These are phyloP conservation scores for Sarocladium brachiariae DNA, from an alignment of 2,329 filamentous ascomycete species.

Conservation along the genomic window DNA sequence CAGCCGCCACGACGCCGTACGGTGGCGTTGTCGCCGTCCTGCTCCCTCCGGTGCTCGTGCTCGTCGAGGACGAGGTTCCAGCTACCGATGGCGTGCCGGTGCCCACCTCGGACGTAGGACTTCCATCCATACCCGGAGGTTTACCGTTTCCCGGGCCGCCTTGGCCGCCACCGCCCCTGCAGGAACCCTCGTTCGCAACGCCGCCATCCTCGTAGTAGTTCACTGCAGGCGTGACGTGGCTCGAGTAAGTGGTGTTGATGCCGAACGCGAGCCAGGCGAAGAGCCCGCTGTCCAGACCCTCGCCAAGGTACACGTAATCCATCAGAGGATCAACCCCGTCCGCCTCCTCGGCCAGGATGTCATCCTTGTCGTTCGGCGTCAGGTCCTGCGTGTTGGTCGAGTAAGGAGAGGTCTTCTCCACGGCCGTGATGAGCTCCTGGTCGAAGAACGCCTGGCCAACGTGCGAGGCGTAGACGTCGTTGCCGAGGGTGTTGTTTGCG, in stretches of 20 bases:
- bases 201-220: slow-evolving; percentile 26
- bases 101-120: background rate
- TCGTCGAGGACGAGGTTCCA: background rate
- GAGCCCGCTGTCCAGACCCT: slow-evolving; percentile 42
- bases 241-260: slow-evolving; percentile 24
- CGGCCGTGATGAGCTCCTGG: slow-evolving; percentile 45
- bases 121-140: background rate
- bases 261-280: slow-evolving; percentile 50
- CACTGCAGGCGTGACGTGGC: slow-evolving; percentile 26
- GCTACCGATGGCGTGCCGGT: too few species aligned
- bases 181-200: slow-evolving; percentile 21
- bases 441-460: slow-evolving; percentile 61
- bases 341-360: slow-evolving; percentile 37
- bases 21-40: background rate
- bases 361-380: slow-evolving; percentile 47
- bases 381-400: slow-evolving; percentile 35
- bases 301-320: slow-evolving; percentile 50
- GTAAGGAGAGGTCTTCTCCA: slow-evolving; percentile 44
- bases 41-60: background rate
- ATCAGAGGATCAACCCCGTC: slow-evolving; percentile 48
- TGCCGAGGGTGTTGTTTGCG: slow-evolving; percentile 27
- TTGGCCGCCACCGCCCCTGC: background rate
- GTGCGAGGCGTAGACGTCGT: slow-evolving; percentile 40
- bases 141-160: background rate
- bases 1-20: too few species aligned